Conservation (phyloP, 371 early-diverging fungal species). For the Mortierella sp. region DNA sequence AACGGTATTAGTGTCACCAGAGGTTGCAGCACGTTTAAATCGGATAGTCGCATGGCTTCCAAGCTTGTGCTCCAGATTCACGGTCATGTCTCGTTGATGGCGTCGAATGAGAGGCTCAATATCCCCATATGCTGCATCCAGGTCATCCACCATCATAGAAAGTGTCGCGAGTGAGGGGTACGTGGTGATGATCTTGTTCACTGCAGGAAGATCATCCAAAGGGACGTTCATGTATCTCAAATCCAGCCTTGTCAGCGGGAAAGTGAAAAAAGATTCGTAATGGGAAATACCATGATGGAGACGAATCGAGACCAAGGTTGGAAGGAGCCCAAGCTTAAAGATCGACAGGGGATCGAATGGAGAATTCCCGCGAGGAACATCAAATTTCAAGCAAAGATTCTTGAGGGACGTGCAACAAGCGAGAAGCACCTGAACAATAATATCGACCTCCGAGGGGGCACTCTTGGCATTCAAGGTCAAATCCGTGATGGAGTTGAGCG, state of each 20-base stretch:
- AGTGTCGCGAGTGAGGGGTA: not conserved
- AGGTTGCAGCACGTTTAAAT: not conserved
- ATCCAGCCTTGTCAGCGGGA: not conserved
- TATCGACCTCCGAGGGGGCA: not conserved
- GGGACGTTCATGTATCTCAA: not conserved
- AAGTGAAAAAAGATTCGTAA: not conserved
- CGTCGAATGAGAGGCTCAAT: not conserved
- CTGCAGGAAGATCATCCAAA: not conserved
- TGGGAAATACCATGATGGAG: not conserved
- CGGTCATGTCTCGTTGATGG: not conserved
- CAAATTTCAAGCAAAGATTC: not conserved
- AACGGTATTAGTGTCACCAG: not conserved
- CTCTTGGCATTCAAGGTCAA: not conserved
- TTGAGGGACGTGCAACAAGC: slow-evolving; percentile 1
- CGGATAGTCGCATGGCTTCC: not conserved
- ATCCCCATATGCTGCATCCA: not conserved
- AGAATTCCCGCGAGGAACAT: not conserved
- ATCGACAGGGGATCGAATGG: not conserved
- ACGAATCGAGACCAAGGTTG: not conserved
- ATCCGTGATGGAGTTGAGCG: not conserved
- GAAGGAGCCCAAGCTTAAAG: not conserved
- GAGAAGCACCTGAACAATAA: not conserved
- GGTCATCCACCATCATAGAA: not conserved
- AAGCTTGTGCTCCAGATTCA: not conserved
- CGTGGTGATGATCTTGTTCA: not conserved